Evolutionary conservation across 2,329 filamentous ascomycete species (phyloP).

Genomic region (Cladosporium sp.): DNA sequence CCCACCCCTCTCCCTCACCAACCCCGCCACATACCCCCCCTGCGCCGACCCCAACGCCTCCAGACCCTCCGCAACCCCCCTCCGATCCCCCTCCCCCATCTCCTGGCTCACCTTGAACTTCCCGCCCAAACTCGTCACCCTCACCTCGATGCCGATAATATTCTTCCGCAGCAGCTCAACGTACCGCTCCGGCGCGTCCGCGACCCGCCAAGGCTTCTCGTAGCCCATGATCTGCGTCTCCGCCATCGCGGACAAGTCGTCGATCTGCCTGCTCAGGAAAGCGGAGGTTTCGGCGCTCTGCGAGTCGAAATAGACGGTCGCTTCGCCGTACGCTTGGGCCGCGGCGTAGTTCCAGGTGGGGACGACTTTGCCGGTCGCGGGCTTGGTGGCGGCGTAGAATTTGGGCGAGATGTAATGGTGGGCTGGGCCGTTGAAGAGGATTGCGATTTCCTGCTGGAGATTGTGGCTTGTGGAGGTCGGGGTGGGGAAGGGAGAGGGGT

Average conservation of each 20-base stretch:
- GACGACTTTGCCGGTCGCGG: constrained; percentile 57
- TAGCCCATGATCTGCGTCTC: constrained; percentile 55
- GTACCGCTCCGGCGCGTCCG: constrained; percentile 52
- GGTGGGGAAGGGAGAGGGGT: neutral
- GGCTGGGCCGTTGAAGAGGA: too few species aligned
- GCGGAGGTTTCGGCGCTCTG: constrained; percentile 43
- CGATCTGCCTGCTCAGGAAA: constrained; percentile 49
- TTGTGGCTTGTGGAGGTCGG: constrained; percentile 20
- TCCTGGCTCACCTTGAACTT: constrained; percentile 66
- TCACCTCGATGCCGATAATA: constrained; percentile 46
- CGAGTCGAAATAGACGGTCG: constrained; percentile 55
- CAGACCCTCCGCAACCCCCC: constrained; percentile 55
- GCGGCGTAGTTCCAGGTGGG: constrained; percentile 36
- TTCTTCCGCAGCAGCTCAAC: constrained; percentile 39
- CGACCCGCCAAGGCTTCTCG: constrained; percentile 48
- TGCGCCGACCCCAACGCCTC: constrained; percentile 35
- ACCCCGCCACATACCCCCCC: constrained; percentile 9
- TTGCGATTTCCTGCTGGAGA: constrained; percentile 30
- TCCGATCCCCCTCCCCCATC: constrained; percentile 44
- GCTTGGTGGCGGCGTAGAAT: constrained; percentile 62
- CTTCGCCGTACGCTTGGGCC: constrained; percentile 63
- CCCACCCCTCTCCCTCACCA: neutral
- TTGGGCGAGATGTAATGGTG: constrained; percentile 64
- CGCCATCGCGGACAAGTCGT: constrained; percentile 45
- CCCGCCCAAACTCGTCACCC: constrained; percentile 49